Evolutionary conservation across 768 basidiomycete genomes (phyloP).

Genomic region (Russula griseocarnosa): DNA sequence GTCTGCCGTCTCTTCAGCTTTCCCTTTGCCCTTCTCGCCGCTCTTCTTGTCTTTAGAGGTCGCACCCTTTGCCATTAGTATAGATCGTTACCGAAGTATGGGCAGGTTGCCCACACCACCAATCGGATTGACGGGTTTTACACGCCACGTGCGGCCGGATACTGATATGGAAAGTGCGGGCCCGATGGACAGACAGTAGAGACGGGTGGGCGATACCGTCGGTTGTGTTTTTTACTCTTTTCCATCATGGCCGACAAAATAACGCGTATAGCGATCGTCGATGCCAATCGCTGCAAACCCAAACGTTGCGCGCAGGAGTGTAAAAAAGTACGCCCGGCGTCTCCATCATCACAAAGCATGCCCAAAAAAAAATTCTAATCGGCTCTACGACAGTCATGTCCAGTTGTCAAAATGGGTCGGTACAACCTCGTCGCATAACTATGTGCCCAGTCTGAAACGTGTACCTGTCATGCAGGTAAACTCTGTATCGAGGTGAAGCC

Average conservation of each 20-base stretch:
- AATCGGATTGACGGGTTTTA: slow-evolving; percentile 19
- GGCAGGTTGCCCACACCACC: no score
- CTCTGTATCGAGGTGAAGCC: slow-evolving; percentile 98
- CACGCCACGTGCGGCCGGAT: slow-evolving; percentile 5
- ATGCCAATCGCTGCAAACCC: slow-evolving; percentile 90
- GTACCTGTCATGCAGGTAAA: slow-evolving; percentile 56
- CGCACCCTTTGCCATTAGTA: slow-evolving; percentile 15
- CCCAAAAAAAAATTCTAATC: slow-evolving; percentile 22
- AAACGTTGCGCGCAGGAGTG: slow-evolving; percentile 97
- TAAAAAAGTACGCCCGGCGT: slow-evolving; percentile 66
- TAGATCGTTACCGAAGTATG: no score
- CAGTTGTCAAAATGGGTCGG: slow-evolving; percentile 95
- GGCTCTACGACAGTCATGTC: slow-evolving; percentile 63
- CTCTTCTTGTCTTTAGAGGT: slow-evolving; percentile 36
- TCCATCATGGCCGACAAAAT: slow-evolving; percentile 79
- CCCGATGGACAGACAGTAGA: background rate
- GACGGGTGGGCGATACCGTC: background rate
- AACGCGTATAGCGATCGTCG: slow-evolving; percentile 95
- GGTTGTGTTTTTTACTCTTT: background rate
- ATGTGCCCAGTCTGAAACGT: slow-evolving; percentile 3
- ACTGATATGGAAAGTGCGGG: background rate
- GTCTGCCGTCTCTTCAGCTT: slow-evolving; percentile 11
- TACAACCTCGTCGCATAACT: slow-evolving; percentile 16
- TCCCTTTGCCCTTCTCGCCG: slow-evolving; percentile 32
- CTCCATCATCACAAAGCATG: slow-evolving; percentile 15